A percentile compares a stretch with the other conserved stretches of the same genome.
These are phyloP conservation scores for Xerocomus minutiporus DNA, from an alignment of 1,284 basidiomycete species.

Conservation along the genomic window DNA sequence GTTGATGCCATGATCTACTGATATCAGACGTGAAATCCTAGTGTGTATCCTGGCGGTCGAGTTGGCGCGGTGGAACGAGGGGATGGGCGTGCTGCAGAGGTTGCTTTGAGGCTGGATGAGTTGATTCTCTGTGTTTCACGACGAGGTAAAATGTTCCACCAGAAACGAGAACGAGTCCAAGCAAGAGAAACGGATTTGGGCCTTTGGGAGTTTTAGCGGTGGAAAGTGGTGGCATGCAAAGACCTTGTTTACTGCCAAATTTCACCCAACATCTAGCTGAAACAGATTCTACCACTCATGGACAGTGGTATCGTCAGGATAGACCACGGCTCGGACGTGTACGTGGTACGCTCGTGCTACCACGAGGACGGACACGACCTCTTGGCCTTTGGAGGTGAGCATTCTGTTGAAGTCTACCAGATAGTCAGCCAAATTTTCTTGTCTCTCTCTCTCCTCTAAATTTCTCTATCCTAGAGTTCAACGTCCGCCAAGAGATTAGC, in stretches of 20 bases:
- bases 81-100: constrained; percentile 63
- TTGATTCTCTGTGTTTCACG: constrained; percentile 51
- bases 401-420: constrained; percentile 64
- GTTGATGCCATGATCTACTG: constrained; percentile 17
- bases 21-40: constrained; percentile 10
- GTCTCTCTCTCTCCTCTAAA: constrained; percentile 3
- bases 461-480: constrained; percentile 31
- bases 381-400: constrained; percentile 65
- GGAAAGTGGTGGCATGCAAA: constrained; percentile 13
- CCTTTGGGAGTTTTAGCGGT: constrained; percentile 27
- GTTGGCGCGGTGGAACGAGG: constrained; percentile 57
- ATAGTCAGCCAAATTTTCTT: constrained; percentile 42
- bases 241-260: background rate
- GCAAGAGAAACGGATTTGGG: constrained; percentile 61
- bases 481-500: constrained; percentile 50
- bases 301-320: constrained; percentile 45
- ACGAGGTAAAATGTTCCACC: constrained; percentile 54
- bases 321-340: constrained; percentile 54
- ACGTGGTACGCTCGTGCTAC: constrained; percentile 58
- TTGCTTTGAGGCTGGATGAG: constrained; percentile 56
- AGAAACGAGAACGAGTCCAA: constrained; percentile 52
- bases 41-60: constrained; percentile 7
- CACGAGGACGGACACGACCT: constrained; percentile 62
- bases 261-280: background rate
- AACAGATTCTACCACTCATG: constrained; percentile 29